phyloP scores from a whole-genome alignment of 768 basidiomycete species.

The Xerocomellus intermedius region DNA sequence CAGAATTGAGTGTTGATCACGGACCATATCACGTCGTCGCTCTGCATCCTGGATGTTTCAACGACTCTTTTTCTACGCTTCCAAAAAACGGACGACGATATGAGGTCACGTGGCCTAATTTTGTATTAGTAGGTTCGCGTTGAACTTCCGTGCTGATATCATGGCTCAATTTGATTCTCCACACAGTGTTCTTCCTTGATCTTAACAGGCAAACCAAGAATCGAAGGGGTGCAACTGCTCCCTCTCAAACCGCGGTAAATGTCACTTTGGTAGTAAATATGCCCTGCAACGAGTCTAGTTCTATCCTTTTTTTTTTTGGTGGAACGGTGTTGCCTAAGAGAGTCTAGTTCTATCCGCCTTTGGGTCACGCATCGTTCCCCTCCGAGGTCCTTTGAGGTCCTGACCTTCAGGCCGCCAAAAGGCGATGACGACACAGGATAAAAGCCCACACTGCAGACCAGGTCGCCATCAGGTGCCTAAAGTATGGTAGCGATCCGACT shows the following conservation, averaged over 20 bases:
- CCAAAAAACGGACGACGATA: neutral
- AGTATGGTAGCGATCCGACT: too few relatives aligned
- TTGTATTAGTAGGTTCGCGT: too few relatives aligned
- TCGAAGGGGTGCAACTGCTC: neutral
- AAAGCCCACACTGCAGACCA: neutral
- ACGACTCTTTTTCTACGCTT: neutral
- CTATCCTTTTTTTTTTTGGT: too few relatives aligned
- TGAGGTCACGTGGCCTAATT: slow-evolving; percentile 10
- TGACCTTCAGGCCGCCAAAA: too few relatives aligned
- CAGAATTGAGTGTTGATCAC: slow-evolving; percentile 95
- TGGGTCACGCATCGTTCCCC: neutral
- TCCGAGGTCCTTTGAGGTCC: neutral
- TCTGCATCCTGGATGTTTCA: slow-evolving; percentile 57
- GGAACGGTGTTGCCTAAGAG: too few relatives aligned
- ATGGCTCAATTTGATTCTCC: too few relatives aligned
- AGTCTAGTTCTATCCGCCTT: neutral
- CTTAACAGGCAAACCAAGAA: neutral
- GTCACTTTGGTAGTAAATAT: neutral
- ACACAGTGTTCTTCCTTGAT: neutral
- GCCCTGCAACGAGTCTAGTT: neutral
- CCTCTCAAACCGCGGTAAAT: neutral
- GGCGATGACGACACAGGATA: neutral
- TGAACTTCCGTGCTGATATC: too few relatives aligned
- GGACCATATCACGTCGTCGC: slow-evolving; percentile 99
- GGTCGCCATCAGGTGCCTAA: neutral